Evolutionary conservation across 768 basidiomycete species (phyloP), one percentile per base, ranked within the genome.

Genomic region (Tylopilus sp.): DNA sequence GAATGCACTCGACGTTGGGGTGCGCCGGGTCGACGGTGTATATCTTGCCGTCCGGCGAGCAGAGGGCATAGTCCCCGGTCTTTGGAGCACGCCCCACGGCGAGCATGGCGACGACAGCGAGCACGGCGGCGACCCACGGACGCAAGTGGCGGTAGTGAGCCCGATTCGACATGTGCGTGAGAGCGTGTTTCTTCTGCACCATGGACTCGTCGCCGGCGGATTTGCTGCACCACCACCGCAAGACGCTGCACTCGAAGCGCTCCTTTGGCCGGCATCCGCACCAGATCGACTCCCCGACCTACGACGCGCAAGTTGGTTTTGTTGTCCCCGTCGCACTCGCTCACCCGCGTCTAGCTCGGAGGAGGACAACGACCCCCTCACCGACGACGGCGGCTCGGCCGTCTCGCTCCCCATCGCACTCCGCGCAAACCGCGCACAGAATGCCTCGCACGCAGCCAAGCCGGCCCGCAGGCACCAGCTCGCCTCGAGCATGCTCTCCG

Each of bases 301-400:
- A 89, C 72, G 86, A 89, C 70, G 87, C 87, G 77, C 83, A 62
- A 64, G 77, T 75, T 50, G n/a, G n/a, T 55, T 33, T 28, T 16
- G 40, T 10, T 38, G 21, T 37, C 13, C 24, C 21, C 29, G 33
- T 4, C 19, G 31, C 0, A 55, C 57, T 58, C 45, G 40, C 43
- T 52, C 48, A 46, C 19, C 31, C 16, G 69, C 61, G 47, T 56
- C 52, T 66, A 88, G 86, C 68, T 90, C 87, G 4, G 88, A 91
- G 64, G 89, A 91, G 72, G 89, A 92, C 79, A 92, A 92, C 66
- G 89, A 91, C 68, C 87, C 89, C 6, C 73, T 89, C 58, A 89
- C 87, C 8, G 89, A 91, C 75, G 89, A 89, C 63, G 82, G 73
- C 44, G 78, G 73, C 22, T 81, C 84, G 28, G 68, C 78, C 45